Evolutionary conservation across 2,329 filamentous ascomycete genomes (phyloP).

Genomic region (Lithohypha guttulata): DNA sequence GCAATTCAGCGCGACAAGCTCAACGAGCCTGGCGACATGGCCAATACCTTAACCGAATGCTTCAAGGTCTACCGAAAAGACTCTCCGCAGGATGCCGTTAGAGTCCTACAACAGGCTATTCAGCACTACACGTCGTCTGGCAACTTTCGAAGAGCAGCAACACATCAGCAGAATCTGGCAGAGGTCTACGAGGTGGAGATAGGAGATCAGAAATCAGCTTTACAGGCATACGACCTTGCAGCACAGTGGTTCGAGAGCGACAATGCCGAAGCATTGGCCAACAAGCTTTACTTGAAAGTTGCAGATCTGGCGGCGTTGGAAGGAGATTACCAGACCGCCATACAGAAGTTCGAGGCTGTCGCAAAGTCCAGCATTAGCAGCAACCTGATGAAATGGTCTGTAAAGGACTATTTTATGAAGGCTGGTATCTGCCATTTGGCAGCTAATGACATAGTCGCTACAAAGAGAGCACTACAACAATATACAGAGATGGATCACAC

Average conservation of each 20-base stretch:
- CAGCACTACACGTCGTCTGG: conserved; percentile 78
- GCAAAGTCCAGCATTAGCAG: conserved; percentile 69
- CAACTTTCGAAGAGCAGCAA: conserved; percentile 82
- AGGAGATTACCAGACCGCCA: conserved; percentile 72
- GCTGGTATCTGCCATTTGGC: conserved; percentile 82
- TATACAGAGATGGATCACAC: conserved; percentile 70
- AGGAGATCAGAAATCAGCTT: conserved; percentile 64
- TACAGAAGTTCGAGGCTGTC: conserved; percentile 74
- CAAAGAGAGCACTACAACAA: conserved; percentile 66
- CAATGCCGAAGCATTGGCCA: conserved; percentile 76
- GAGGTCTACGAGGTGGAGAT: conserved; percentile 78
- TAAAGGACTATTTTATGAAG: conserved; percentile 94
- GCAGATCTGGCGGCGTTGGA: conserved; percentile 77
- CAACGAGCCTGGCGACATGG: conserved; percentile 85
- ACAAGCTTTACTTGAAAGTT: conserved; percentile 87
- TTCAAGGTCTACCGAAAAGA: conserved; percentile 91
- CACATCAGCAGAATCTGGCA: conserved; percentile 78
- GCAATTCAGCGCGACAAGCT: conserved; percentile 67
- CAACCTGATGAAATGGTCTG: conserved; percentile 84
- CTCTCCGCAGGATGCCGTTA: conserved; percentile 69
- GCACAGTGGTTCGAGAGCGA: conserved; percentile 84
- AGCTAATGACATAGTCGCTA: conserved; percentile 64
- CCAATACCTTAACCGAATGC: conserved; percentile 77
- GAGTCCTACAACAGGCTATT: conserved; percentile 70
- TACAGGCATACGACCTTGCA: conserved; percentile 74